phyloP scores from a whole-genome alignment of 768 basidiomycete genomes.

The Russula griseocarnosa region DNA sequence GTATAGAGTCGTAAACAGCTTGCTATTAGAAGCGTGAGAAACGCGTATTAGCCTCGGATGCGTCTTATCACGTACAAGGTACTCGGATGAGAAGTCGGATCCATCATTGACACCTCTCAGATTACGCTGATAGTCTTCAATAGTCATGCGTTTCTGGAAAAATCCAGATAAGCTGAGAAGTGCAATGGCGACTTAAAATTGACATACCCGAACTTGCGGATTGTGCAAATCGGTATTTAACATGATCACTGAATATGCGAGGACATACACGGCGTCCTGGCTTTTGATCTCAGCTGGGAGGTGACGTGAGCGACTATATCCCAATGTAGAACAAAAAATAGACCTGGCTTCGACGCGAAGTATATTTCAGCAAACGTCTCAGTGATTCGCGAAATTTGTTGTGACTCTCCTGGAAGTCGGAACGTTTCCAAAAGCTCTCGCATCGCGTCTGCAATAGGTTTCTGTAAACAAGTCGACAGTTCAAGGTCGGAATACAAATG shows the following conservation, averaged over 20 bases:
- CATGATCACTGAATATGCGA: constrained; percentile 96
- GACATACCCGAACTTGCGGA: constrained; percentile 79
- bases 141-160: constrained; percentile 86
- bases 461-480: constrained; percentile 44
- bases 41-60: neutral
- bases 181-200: neutral
- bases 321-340: neutral
- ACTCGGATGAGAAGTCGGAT: constrained; percentile 77
- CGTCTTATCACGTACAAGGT: constrained; percentile 54
- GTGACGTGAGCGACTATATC: neutral
- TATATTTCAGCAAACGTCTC: constrained; percentile 92
- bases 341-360: constrained; percentile 80
- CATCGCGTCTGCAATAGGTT: constrained; percentile 94
- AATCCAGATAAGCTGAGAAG: constrained; percentile 6
- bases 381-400: constrained; percentile 90
- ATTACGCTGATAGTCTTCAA: constrained; percentile 92
- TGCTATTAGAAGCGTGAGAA: constrained; percentile 45
- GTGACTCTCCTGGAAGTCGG: constrained; percentile 90
- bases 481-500: neutral
- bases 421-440: constrained; percentile 91
- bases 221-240: constrained; percentile 97
- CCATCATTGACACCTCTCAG: constrained; percentile 89
- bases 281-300: constrained; percentile 76
- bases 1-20: constrained; percentile 90
- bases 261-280: constrained; percentile 89